Conservation (phyloP, 2,329 filamentous ascomycete species). For the Penicillium sp. region DNA sequence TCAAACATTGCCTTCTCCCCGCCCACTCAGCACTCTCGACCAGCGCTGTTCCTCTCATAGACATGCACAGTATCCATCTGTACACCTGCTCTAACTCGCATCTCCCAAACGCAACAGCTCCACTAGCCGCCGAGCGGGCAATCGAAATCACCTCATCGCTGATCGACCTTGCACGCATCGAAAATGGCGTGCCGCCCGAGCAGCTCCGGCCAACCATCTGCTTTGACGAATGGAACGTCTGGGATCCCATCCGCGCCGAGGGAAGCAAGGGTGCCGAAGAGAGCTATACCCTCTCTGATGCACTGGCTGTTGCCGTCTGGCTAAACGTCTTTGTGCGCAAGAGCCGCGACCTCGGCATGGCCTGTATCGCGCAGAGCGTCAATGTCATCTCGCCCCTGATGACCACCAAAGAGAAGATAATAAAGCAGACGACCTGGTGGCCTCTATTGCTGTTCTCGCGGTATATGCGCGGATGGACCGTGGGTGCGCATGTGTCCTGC, state of each 20-base stretch:
- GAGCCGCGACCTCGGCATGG: conserved; percentile 69
- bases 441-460: conserved; percentile 65
- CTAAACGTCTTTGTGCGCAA: conserved; percentile 75
- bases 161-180: conserved; percentile 70
- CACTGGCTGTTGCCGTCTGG: conserved; percentile 70
- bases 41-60: conserved; percentile 53
- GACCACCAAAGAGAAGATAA: conserved; percentile 62
- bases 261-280: conserved; percentile 72
- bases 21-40: conserved; percentile 44
- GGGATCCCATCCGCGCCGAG: conserved; percentile 69
- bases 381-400: conserved; percentile 77
- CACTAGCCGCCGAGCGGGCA: conserved; percentile 67
- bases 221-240: conserved; percentile 85
- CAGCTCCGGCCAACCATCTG: conserved; percentile 68
- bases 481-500: conserved; percentile 63
- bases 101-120: conserved; percentile 59
- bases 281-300: conserved; percentile 70
- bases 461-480: conserved; percentile 70
- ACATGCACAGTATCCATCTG: conserved; percentile 79
- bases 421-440: conserved; percentile 74
- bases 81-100: conserved; percentile 64
- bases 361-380: conserved; percentile 72
- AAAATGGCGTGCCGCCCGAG: conserved; percentile 56
- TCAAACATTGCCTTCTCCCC: conserved; percentile 64
- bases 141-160: conserved; percentile 67